Base-by-base conservation (phyloP, 176 grass and related monocot species). In the Alopecurus myosuroides region DNA sequence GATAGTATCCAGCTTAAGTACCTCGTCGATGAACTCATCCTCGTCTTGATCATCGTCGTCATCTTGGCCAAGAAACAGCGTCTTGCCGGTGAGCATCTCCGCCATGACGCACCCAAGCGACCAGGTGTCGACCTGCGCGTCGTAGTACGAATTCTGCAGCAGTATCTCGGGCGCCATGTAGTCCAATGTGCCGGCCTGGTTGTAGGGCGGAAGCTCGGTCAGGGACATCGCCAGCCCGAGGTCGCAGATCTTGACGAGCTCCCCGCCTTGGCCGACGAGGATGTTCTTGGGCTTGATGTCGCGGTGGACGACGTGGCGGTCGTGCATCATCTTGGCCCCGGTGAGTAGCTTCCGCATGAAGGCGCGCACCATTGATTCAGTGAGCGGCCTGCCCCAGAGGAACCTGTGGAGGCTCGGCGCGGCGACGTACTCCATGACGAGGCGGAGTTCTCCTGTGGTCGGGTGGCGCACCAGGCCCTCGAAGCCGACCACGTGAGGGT, bases 101-200 rank as follows among this genome's bases (percentile, higher is more conserved):
- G 81, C 87, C 81, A 89, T 85, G 55, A 89, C 83, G 74, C 87
- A 89, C 7, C 81, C 87, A 13, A 84, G 63, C 39, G 87, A 89
- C 87, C 81, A 89, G 20, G 77, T 75, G 81, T 89, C 81, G 3
- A 89, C 83, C 9, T 33, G 73, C 41, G 64, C 31, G 40, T 64
- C 76, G 87, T 89, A 89, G 41, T 84, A 58, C 44, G 7, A 40
- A 26, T 39, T 76, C 9, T 52, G 75, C 8, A 36, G 39, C 29
- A 88, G 45, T 23, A 88, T 23, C 81, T 88, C 80, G 11, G 86
- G 80, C 4, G 86, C 86, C 35, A 49, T 34, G 51, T 85, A 85
- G 28, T n/a, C 65, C 2, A 42, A 3, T 9, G 87, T 84, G 49
- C 69, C 81, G 63, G 77, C 87, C 10, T 28, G 25, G 35, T 28